Evolutionary conservation across 176 grass and related monocot genomes (phyloP), one percentile per base, ranked within the genome.

Genomic region (Secale cereale): DNA sequence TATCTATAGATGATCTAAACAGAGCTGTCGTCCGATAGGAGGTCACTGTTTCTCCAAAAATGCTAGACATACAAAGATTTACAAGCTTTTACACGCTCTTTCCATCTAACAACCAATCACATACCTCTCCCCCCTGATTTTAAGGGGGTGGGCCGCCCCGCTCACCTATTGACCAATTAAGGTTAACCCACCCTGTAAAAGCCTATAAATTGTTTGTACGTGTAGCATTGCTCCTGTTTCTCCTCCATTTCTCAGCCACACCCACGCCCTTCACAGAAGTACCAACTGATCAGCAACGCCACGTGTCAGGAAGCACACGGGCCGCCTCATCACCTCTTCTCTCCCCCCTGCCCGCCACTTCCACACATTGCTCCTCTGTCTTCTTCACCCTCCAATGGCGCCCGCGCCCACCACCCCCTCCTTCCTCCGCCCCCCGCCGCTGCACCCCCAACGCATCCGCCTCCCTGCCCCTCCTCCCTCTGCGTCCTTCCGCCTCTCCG

Each of bases 401-500:
- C 85, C 71, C 7, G 71, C 85, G 71, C 71, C 71, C 41, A 74
- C 71, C 74, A 85, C 76, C 30, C 71, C 71, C 71, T 74, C 71
- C 41, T 74, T 74, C 71, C 71, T 74, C 71, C 71, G 41, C 0
- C 41, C 64, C 50, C 85, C 78, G 30, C 59, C 73, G 52, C 54
- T 52, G 45, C 74, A 54, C 20, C 73, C 60, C 43, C 45, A 59
- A 11, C 84, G 32, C 26, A 4, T 74, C 40, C 71, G 71, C 25
- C 41, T 74, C 71, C 41, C 71, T 1, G 41, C 26, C 41, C 71
- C 71, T 50, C 71, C 71, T 48, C 71, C 71, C 33, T 75, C 84
- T 59, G 83, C 91, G 1, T 43, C 91, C 23, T 40, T 91, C 69
- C 68, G 74, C 65, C 30, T 94, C 72, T 28, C 87, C 16, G 87